Base-by-base conservation (phyloP, 352 stramenopile genomes). In the Phytophthora aleatoria region DNA sequence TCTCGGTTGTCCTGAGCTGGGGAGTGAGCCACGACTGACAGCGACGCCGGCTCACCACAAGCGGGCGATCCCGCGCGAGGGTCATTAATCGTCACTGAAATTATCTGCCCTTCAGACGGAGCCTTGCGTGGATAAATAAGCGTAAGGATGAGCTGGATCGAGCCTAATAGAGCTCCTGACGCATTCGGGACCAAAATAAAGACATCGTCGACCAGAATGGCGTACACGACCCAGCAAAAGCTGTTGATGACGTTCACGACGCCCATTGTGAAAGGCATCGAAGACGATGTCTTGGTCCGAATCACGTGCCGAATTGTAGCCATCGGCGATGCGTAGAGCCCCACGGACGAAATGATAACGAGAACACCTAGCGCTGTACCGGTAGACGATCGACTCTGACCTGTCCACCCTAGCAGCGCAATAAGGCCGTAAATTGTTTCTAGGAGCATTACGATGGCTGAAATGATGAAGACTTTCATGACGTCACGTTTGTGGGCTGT, bases 151-250 rank as follows among this genome's bases (percentile, higher is more conserved):
- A 79, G 54, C 36, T 79, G 67, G 15, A 68, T 56, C 0, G 52
- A 68, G 27, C 72, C 73, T 16, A 85, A 36, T 11, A 73, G 26
- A 30, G 69, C 62, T 2, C 69, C 74, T 3, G 71, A 54, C 26
- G 64, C 54, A 51, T 85, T 87, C 5, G 79, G 77, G 1, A 74
- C 52, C 13, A 89, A 52, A 16, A 89, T 71, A 65, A 87, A 73
- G 33, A 73, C 33, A 39, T 76, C 64, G 0, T 64, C 49, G 33
- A 67, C 53, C 8, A 76, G 36, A 39, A 66, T 42, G 1, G 67
- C 61, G 43, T 87, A 85, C 0, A 71, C 44, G 57, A 85, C 57
- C 80, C 80, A 89, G 28, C 74, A 52, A 13, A 65, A 51, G 39
- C 73, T 81, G 64, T 85, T 87, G 30, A 72, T 11, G 0, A 72